Base-by-base conservation (phyloP, 768 basidiomycete species). In the Cantharellus anzutake region DNA sequence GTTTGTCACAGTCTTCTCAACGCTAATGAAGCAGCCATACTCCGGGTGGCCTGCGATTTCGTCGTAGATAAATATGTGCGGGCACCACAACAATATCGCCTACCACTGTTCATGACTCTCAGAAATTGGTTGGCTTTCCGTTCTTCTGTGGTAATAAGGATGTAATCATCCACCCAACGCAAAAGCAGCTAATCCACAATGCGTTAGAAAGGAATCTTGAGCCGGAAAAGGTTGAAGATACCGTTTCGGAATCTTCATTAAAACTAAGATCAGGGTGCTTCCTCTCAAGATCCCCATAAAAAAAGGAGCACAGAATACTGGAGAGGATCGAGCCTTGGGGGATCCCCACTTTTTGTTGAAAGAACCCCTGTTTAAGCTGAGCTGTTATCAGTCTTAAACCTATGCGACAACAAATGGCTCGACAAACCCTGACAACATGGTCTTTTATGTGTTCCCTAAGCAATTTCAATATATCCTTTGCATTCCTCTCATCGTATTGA, bases 271-370 rank as follows among this genome's bases (percentile, higher is more conserved):
- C 14, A 37, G 44, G 11, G 11, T 11, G 81, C 42, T 71, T 69
- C 39, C 72, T 77, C 70, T 98, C 96, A 61, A 99, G 74, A 66
- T 94, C 84, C 3, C 90, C 93, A 64, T 97, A 99, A 68, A 89
- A 96, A 70, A 93, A 87, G 1, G 86, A 85, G 68, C 96, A 99
- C 1, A 99, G 72, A n/a, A 98, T 67, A 0, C 86, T 78, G 4
- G 92, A 96, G n/a, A 98, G 72, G n/a, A 92, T 81, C 2, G 93
- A 97, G 29, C 96, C 96, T 70, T 99, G 96, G 0, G 96, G 94
- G 34, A 99, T 99, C 2, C 96, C 96, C 38, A 88, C 79, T n/a
- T 77, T 79, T 69, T 99, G 96, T 7, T 84, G 81, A 67, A 84
- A 94, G 66, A 84, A 89, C 20, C 20, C 20, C 20, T 29, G 48